Base-by-base conservation (phyloP, 257 asterid genomes). In the Mentha longifolia region DNA sequence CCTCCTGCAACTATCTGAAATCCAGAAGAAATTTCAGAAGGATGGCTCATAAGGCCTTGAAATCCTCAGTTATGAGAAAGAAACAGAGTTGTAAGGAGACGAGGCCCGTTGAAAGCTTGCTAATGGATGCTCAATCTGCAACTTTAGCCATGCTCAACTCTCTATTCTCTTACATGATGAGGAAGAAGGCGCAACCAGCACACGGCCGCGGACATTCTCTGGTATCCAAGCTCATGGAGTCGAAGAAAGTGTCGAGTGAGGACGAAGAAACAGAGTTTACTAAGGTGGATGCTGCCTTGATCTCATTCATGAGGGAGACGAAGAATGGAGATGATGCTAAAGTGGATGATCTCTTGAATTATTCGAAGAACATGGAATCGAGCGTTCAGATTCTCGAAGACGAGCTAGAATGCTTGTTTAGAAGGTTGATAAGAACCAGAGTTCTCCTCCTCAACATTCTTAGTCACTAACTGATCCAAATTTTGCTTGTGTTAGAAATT, bases 371-470 rank as follows among this genome's bases (percentile, higher is more conserved):
- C 25, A 80, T 76, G 75, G 83, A 78, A 30, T 60, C 68, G 2
- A 61, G 58, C 62, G 72, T 78, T 61, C 67, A 20, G 62, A 54
- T 31, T 6, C 51, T 80, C 22, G 85, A 83, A 67, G 82, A 80
- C 8, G 69, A 56, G 17, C 52, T 83, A 0, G 83, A 83, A 20
- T 50, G 77, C 63, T 71, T 83, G 64, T 79, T 69, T 75, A 84
- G 70, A 67, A 76, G 75, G 22, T 64, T 84, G 70, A 76, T 84
- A 12, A 81, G 46, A 73, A 65, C 90, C 22, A 70, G 85, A 41
- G 88, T 78, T 37, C 73, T 74, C 35, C 71, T 80, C 37, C 87
- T 76, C 33, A 82, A 80, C 46, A 71, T 84, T 71, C 75, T 65
- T 13, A 81, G 69, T 67, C 76, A 76, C 33, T 73, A 73, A 63